phyloP scores from a whole-genome alignment of 345 rosid species.

The Eutrema japonicum region DNA sequence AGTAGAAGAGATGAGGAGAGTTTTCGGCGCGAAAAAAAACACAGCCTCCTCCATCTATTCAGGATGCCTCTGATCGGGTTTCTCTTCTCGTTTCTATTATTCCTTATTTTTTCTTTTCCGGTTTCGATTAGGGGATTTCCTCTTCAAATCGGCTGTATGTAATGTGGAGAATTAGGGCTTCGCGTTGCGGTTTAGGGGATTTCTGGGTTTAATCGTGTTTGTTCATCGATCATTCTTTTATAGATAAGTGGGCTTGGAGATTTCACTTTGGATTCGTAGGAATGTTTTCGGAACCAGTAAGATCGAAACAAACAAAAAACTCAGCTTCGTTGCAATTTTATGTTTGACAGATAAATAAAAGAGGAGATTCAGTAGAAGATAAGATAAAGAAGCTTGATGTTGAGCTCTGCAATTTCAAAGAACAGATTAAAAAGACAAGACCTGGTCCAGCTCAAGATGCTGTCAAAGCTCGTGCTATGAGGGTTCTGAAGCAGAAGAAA shows the following conservation, averaged over 20 bases:
- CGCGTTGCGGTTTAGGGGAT: background rate
- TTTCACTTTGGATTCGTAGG: slow-evolving; percentile 16
- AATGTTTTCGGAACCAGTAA: background rate
- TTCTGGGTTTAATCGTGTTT: slow-evolving; percentile 15
- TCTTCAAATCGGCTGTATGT: background rate
- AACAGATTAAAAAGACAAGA: slow-evolving; percentile 79
- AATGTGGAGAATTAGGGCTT: slow-evolving; percentile 18
- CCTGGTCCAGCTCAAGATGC: slow-evolving; percentile 98
- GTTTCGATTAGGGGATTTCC: background rate
- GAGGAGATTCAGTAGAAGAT: slow-evolving; percentile 89
- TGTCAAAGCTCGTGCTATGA: slow-evolving; percentile 84
- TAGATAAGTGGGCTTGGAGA: background rate
- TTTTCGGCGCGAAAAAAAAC: slow-evolving; percentile 84
- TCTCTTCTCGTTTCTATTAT: background rate
- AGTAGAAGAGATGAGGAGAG: slow-evolving; percentile 68
- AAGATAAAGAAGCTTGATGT: slow-evolving; percentile 81
- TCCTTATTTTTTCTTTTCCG: background rate
- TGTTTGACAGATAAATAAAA: slow-evolving; percentile 66
- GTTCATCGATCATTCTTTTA: background rate
- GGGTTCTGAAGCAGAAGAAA: slow-evolving; percentile 92
- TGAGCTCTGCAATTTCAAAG: slow-evolving; percentile 76
- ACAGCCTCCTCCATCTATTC: slow-evolving; percentile 86
- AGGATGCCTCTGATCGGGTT: slow-evolving; percentile 91
- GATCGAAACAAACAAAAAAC: background rate
- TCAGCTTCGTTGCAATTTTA: slow-evolving; percentile 11